Evolutionary conservation across 495 filamentous ascomycete species (phyloP), one percentile per base, ranked within the genome.

Genomic region (Penicillium macrosclerotiorum): DNA sequence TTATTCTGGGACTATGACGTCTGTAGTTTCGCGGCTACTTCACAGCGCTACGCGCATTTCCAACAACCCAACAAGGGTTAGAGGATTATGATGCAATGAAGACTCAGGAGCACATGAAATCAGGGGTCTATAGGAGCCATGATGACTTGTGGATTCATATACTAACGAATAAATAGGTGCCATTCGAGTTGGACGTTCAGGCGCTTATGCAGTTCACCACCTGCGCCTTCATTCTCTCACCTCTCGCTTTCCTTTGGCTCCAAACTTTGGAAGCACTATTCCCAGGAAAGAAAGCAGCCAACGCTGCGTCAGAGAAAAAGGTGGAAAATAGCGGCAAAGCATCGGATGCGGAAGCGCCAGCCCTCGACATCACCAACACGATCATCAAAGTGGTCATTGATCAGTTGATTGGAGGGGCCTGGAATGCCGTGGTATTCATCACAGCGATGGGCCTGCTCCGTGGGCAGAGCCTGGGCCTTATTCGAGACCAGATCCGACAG

Each of bases 241-340:
- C 90, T 1, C 80, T 86, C 22, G 90, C 90, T 62, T 88, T 86
- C 57, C 63, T 90, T 44, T 96, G 89, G 89, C 85, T 85, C 49
- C 67, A 65, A 26, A 72, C 59, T 17, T 66, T 83, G 24, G 79
- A 83, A 52, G 47, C 62, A 6, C 45, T 40, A 4, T 79, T 79
- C 47, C 79, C 79, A 1, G 74, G 70, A 19, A 67, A 69, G 34
- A 35, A 37, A 6, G 8, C 54, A 27, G 30, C n/a, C 33, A 25
- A 39, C 9, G 45, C 45, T 32, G 41, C 54, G n/a, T 52, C 62
- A n/a, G 50, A 49, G 12, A 45, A 55, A 24, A 45, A 49, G 23
- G n/a, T n/a, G n/a, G 44, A 55, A 31, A 58, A 58, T 19, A 54
- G 3, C 12, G 2, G 17, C 25, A 37, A 30, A 46, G 52, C 36